Evolutionary conservation across 2,329 filamentous ascomycete genomes (phyloP), one percentile per base, ranked within the genome.

Genomic region (Bipolaris sorokiniana): DNA sequence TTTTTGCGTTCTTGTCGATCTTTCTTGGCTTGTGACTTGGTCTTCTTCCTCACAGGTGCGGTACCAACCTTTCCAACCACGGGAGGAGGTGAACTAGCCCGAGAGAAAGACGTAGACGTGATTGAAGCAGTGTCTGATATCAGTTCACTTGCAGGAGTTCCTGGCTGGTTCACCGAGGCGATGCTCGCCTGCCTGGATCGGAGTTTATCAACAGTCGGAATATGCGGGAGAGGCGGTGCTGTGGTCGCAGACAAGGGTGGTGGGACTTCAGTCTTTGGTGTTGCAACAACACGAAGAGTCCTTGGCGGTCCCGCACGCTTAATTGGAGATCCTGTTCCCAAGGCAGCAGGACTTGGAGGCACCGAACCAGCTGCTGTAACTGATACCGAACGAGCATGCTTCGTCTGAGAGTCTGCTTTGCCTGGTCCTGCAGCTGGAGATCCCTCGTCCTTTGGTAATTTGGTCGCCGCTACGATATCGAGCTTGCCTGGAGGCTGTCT

Each of bases 21-120:
- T 75, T 93, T 94, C 71, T 90, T 89, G 71, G 90, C 85, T 72
- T 91, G 88, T 67, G 88, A 92, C 79, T 92, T 93, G 7, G 90
- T 92, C 44, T 88, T 90, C 20, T 81, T 79, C 58, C 89, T 83
- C 3, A 90, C 81, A 13, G 88, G 86, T 4, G 89, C 89, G 45
- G 86, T 86, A 4, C 90, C 90, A 46, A 92, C 80, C 65, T 83
- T 88, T 3, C 81, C 79, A 28, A 84, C 84, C 7, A 88, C 48
- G 5, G 70, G 89, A 23, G 80, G 80, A 3, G 90, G 90, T 3
- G 90, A 92, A 69, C 83, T 90, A 15, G 90, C 86, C 41, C 90
- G 85, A 13, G 90, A 91, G 33, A 90, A 77, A 1, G 90, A 90
- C 2, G 87, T 83, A 15, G 90, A 93, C 4, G 91, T 83, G 20